Percentiles rank a stretch among this genome's conserved stretches.
Conservation (phyloP, 805 yeast genomes). For the Saccharomycopsis sp. region DNA sequence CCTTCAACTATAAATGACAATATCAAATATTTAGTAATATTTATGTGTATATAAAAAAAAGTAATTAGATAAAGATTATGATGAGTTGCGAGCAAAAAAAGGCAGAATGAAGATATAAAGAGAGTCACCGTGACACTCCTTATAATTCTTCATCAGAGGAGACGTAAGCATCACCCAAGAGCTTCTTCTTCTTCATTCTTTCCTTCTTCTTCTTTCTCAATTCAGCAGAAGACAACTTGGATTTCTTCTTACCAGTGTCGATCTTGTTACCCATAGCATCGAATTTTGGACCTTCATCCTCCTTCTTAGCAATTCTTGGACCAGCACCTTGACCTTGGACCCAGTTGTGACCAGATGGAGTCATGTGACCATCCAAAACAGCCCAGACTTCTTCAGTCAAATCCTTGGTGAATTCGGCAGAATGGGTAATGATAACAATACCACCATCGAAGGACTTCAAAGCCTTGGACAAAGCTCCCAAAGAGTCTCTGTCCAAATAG, state of each 20-base stretch:
- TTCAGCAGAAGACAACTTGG: conserved; percentile 97
- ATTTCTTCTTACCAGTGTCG: conserved; percentile 91
- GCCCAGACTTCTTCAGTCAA: conserved; percentile 99
- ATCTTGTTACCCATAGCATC: conserved; percentile 99
- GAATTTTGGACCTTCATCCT: conserved; percentile 93
- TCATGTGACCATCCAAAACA: conserved; percentile 95
- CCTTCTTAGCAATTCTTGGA: conserved; percentile 98
- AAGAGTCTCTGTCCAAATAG: conserved; percentile 98
- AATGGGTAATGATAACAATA: conserved; percentile 98
- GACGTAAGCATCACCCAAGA: conserved; percentile 97
- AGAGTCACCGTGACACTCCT: conserved; percentile 21
- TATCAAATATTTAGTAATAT: not conserved
- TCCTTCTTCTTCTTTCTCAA: conserved; percentile 99
- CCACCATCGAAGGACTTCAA: conserved; percentile 99
- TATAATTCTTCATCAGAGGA: conserved; percentile 91
- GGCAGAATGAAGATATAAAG: not conserved
- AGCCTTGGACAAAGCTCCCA: conserved; percentile 99
- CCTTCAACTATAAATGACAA: not conserved
- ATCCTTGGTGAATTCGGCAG: conserved; percentile 99
- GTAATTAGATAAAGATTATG: not conserved
- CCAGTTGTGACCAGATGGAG: conserved; percentile 99
- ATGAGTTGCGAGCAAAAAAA: not conserved
- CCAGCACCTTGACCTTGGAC: conserved; percentile 99
- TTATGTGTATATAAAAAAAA: not conserved
- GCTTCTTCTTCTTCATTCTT: conserved; percentile 99